Base-by-base conservation (phyloP, 2,329 filamentous ascomycete species). In the Metarhizium rileyi region DNA sequence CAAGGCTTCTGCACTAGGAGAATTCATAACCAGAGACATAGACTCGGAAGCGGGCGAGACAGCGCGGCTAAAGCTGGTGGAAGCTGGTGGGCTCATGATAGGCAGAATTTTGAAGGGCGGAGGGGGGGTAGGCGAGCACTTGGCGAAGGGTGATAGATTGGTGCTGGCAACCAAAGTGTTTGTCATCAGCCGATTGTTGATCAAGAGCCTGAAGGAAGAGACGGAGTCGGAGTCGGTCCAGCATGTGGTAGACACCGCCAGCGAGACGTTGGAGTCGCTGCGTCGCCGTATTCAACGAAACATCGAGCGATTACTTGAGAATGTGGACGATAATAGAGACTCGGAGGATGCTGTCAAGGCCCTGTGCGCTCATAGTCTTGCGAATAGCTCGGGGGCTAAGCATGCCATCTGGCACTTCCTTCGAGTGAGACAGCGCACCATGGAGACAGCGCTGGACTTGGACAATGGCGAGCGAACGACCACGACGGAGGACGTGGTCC, bases 341-440 rank as follows among this genome's bases (percentile, higher is more conserved):
- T 59, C 74, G 51, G 60, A 73, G 52, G 72, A 78, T 22, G 74
- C 93, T 16, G 71, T 91, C 12, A 84, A 88, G 57, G 82, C 84
- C 1, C 74, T 96, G 56, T 86, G 83, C 50, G 90, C 90, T 0
- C 90, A 90, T 63, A 90, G 88, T 53, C 73, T 97, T 46, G 81
- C 83, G 1, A 90, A 86, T 3, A 94, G 81, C 59, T 89, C 86
- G 0, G 86, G 89, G 0, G 82, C 87, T 0, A 82, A 79, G 50
- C 90, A 95, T 62, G 85, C 88, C 1, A 67, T 96, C 48, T 74
- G 80, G 7, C 83, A 93, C 66, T 91, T 96, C 58, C 75, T 94
- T 46, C 76, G 82, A 47, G 77, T 90, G 7, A 77, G 91, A 42
- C 76, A 79, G 38, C 79, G 86, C 50, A 82, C 83, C 27, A 82